These are phyloP conservation scores for Planoprotostelium fungivorum DNA, from an alignment of 78 protist species.

Conservation along the genomic window DNA sequence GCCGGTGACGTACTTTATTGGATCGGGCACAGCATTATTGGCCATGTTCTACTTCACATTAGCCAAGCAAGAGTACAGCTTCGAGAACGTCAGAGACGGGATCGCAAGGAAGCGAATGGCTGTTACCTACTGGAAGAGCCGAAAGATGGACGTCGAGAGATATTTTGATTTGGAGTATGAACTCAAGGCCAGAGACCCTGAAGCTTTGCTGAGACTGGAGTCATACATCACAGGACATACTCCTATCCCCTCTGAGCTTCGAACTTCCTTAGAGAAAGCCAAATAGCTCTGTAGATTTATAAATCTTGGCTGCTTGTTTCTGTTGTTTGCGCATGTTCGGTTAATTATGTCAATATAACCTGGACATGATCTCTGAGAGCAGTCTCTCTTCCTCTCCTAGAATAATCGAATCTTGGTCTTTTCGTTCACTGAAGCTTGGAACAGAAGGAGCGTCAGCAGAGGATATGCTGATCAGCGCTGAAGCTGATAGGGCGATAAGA, in stretches of 20 bases:
- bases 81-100: slow-evolving; percentile 11
- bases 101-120: not conserved
- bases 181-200: not conserved
- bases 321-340: too few relatives aligned
- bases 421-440: too few relatives aligned
- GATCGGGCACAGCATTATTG: slow-evolving; percentile 28
- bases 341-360: too few relatives aligned
- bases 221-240: not conserved
- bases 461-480: not conserved
- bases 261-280: too few relatives aligned
- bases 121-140: not conserved
- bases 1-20: slow-evolving; percentile 53
- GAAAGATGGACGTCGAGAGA: not conserved
- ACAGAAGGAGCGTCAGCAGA: not conserved
- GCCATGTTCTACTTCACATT: slow-evolving; percentile 40
- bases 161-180: not conserved
- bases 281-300: too few relatives aligned
- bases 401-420: too few relatives aligned
- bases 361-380: too few relatives aligned
- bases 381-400: too few relatives aligned
- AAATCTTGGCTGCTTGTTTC: too few relatives aligned
- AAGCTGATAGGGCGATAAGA: not conserved
- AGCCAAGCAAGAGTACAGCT: slow-evolving; percentile 52
- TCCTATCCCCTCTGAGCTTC: not conserved
- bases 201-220: not conserved